Evolutionary conservation across 2,329 filamentous ascomycete species (phyloP).

Genomic region (Cryphonectria radicalis): DNA sequence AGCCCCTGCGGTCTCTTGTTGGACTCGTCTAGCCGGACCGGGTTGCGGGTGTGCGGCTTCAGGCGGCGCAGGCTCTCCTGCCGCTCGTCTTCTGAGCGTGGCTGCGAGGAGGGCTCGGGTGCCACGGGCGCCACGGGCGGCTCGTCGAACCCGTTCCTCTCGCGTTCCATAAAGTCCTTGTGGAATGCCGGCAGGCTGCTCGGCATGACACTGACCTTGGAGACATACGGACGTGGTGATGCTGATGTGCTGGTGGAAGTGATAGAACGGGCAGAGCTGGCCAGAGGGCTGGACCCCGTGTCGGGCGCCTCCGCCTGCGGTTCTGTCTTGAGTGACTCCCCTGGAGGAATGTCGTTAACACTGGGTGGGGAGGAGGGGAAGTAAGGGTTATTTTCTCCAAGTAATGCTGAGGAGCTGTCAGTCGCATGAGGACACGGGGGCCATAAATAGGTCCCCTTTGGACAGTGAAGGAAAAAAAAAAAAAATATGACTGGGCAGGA

Average conservation of each 20-base stretch:
- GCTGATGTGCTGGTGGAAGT: conserved; percentile 52
- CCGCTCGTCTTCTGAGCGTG: conserved; percentile 72
- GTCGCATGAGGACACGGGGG: conserved; percentile 30
- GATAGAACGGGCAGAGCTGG: conserved; percentile 59
- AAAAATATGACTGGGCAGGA: neutral
- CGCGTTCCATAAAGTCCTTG: conserved; percentile 83
- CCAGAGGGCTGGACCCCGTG: conserved; percentile 52
- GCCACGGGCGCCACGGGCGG: conserved; percentile 48
- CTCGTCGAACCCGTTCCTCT: conserved; percentile 54
- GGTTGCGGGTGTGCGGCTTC: conserved; percentile 80
- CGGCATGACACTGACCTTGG: conserved; percentile 88
- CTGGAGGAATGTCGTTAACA: conserved; percentile 58
- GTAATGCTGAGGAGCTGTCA: conserved; percentile 50
- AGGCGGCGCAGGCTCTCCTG: conserved; percentile 79
- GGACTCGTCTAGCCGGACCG: conserved; percentile 69
- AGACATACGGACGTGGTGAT: conserved; percentile 65
- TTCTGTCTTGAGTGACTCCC: conserved; percentile 42
- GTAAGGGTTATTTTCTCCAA: conserved; percentile 47
- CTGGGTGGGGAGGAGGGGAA: conserved; percentile 52
- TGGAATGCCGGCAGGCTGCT: conserved; percentile 91
- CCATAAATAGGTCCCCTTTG: neutral
- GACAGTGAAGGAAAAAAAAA: neutral
- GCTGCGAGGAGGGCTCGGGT: conserved; percentile 53
- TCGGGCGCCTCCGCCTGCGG: conserved; percentile 36
- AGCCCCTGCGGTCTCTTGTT: conserved; percentile 63